These are phyloP conservation scores for Magnolia sinica DNA, from an alignment of 164 flowering plant genomes.

Conservation along the genomic window DNA sequence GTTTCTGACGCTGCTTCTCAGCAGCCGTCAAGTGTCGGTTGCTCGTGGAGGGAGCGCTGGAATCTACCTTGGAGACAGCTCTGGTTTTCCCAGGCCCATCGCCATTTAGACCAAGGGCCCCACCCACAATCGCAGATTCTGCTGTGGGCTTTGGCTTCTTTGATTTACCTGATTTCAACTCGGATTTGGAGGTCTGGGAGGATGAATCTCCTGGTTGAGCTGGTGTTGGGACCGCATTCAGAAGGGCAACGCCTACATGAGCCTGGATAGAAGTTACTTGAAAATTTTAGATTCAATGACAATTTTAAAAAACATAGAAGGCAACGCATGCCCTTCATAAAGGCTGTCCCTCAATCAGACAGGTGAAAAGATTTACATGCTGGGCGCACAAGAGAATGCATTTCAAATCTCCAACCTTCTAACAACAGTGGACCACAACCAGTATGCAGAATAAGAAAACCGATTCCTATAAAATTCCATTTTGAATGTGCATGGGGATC, in stretches of 20 bases:
- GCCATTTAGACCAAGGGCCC: slow-evolving; percentile 30
- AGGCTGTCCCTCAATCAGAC: too few species aligned
- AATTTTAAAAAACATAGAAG: too few species aligned
- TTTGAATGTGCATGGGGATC: too few species aligned
- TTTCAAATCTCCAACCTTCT: too few species aligned
- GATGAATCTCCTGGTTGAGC: slow-evolving; percentile 44
- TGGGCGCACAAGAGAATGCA: too few species aligned
- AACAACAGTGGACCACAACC: too few species aligned
- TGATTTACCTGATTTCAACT: slow-evolving; percentile 43
- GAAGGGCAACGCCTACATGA: slow-evolving; percentile 89
- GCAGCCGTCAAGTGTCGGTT: slow-evolving; percentile 68
- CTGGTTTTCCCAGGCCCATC: slow-evolving; percentile 50
- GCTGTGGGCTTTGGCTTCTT: slow-evolving; percentile 52
- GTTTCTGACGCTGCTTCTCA: slow-evolving; percentile 68
- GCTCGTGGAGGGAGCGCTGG: slow-evolving; percentile 29
- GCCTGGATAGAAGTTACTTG: slow-evolving; percentile 44
- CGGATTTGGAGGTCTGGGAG: slow-evolving; percentile 48
- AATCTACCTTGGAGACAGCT: slow-evolving; percentile 28
- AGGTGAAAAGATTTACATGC: too few species aligned
- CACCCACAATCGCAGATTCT: slow-evolving; percentile 25
- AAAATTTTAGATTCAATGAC: too few species aligned
- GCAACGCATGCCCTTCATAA: too few species aligned
- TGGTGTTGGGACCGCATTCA: slow-evolving; percentile 84
- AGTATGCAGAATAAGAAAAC: too few species aligned
- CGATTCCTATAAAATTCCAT: too few species aligned